phyloP scores from a whole-genome alignment of 2,329 filamentous ascomycete species.

The Claviceps cyperi region DNA sequence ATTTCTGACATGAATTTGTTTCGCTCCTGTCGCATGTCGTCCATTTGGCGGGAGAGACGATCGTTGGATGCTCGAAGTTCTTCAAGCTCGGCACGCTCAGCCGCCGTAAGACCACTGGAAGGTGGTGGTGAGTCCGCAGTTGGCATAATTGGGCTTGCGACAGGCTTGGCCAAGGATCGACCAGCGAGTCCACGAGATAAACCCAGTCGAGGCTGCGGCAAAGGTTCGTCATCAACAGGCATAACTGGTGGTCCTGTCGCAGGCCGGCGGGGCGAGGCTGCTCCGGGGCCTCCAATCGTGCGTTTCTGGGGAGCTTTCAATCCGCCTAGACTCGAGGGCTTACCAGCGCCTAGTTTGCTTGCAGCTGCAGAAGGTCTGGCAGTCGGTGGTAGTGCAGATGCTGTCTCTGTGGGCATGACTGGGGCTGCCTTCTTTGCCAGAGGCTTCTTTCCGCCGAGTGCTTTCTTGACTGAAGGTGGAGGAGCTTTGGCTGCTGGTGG shows the following conservation, averaged over 20 bases:
- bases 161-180: conserved; percentile 69
- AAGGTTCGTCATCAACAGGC: conserved; percentile 42
- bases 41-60: conserved; percentile 55
- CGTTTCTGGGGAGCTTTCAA: conserved; percentile 48
- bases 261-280: conserved; percentile 39
- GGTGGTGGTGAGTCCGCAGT: conserved; percentile 42
- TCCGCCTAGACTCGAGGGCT: conserved; percentile 36
- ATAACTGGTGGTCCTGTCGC: conserved; percentile 32
- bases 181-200: conserved; percentile 70
- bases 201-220: conserved; percentile 47
- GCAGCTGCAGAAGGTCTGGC: conserved; percentile 31
- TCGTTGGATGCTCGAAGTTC: conserved; percentile 78
- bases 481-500: conserved; percentile 44
- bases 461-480: conserved; percentile 32
- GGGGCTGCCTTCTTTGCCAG: conserved; percentile 31
- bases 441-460: conserved; percentile 27
- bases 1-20: conserved; percentile 74
- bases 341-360: conserved; percentile 42
- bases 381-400: conserved; percentile 43
- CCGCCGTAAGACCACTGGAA: conserved; percentile 51
- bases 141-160: conserved; percentile 33
- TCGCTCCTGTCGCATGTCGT: conserved; percentile 71
- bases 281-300: conserved; percentile 31
- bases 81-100: conserved; percentile 87
- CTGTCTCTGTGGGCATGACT: conserved; percentile 29